Conservation (phyloP, 306 rosid species). For the Prunus armeniaca region DNA sequence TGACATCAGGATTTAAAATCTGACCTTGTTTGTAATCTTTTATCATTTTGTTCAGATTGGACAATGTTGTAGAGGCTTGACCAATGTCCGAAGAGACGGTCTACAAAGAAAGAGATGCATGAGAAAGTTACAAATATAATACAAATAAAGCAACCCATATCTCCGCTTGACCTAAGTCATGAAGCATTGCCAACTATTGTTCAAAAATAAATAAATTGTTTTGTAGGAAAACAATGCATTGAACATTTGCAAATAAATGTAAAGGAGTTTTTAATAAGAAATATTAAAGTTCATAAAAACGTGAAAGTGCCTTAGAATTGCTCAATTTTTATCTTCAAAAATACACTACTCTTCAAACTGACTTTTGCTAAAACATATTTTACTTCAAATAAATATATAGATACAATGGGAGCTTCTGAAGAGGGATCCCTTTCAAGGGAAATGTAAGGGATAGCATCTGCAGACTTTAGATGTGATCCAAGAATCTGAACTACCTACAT, state of each 20-base stretch:
- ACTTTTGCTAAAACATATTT: no score
- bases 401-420: neutral
- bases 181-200: neutral
- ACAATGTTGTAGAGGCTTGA: slow-evolving; percentile 57
- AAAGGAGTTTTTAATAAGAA: no score
- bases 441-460: neutral
- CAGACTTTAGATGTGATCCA: neutral
- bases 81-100: slow-evolving; percentile 66
- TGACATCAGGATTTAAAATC: slow-evolving; percentile 27
- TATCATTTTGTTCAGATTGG: slow-evolving; percentile 41
- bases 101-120: slow-evolving; percentile 25
- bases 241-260: no score
- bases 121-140: neutral
- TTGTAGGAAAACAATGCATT: no score
- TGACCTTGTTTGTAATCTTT: slow-evolving; percentile 41
- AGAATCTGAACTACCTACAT: neutral
- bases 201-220: no score
- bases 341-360: no score
- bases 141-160: neutral
- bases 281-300: no score
- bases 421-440: neutral
- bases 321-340: no score
- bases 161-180: neutral
- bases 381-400: no score
- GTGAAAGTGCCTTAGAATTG: no score